phyloP scores from a whole-genome alignment of 495 filamentous ascomycete genomes.

The Pyrenula massariospora region DNA sequence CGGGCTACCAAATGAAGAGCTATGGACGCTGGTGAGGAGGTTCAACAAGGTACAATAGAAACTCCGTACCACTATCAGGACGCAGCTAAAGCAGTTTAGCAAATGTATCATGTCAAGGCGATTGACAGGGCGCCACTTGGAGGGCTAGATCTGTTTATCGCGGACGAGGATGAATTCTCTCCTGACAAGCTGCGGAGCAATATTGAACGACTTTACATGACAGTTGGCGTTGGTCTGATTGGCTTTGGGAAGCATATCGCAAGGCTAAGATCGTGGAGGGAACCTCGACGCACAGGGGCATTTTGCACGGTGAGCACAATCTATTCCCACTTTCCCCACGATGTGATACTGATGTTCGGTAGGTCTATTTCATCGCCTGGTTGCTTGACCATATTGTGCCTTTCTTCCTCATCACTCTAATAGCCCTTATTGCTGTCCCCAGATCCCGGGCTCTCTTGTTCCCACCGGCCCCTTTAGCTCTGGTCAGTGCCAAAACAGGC shows the following conservation, averaged over 20 bases:
- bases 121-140: slow-evolving; percentile 37
- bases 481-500: slow-evolving; percentile 51
- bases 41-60: slow-evolving; percentile 61
- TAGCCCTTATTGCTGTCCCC: slow-evolving; percentile 58
- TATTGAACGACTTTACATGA: slow-evolving; percentile 78
- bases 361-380: slow-evolving; percentile 70
- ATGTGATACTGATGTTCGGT: slow-evolving; percentile 16
- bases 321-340: neutral
- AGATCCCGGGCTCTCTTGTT: slow-evolving; percentile 54
- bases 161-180: slow-evolving; percentile 73
- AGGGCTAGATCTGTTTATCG: slow-evolving; percentile 68
- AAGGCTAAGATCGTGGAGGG: slow-evolving; percentile 69
- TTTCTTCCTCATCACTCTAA: slow-evolving; percentile 37
- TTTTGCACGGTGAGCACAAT: slow-evolving; percentile 50
- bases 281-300: slow-evolving; percentile 51
- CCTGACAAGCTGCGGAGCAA: slow-evolving; percentile 75
- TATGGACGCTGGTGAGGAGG: slow-evolving; percentile 68
- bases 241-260: slow-evolving; percentile 61
- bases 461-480: slow-evolving; percentile 56
- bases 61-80: neutral
- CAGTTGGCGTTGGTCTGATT: slow-evolving; percentile 57
- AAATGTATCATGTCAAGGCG: slow-evolving; percentile 82
- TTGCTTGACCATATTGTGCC: slow-evolving; percentile 63
- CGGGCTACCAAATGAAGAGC: slow-evolving; percentile 68
- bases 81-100: slow-evolving; percentile 32